Evolutionary conservation across 2,329 filamentous ascomycete species (phyloP), one percentile per base, ranked within the genome.

Genomic region (Aspergillus phoenicis): DNA sequence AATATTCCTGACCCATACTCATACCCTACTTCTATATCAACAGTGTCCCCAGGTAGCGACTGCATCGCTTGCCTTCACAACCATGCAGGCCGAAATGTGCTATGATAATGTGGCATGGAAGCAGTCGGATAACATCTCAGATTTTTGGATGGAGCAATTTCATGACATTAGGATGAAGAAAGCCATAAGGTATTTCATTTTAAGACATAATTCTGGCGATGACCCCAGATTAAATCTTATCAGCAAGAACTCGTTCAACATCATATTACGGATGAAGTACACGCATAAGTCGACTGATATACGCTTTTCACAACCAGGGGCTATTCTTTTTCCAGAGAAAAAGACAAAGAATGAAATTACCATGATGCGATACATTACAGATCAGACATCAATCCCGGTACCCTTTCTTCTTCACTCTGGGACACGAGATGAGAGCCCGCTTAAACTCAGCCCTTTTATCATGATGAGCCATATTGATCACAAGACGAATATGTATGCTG

Each of bases 391-490:
- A 2, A 48, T 48, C 3, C 45, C 11, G 2, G 22, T 48, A 7
- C 45, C 45, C 1, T 24, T 15, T 28, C 24, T 48, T 28, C 11
- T 48, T 5, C 15, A 48, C 13, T 24, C 22, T 28, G 45, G 45
- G 13, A n/a, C 11, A 2, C 4, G 7, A 5, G 22, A 48, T 20
- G 22, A 48, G 15, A 28, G 22, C 13, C 45, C 45, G 5, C 20
- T 24, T 11, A 3, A 11, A n/a, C 6, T 48, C 5, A 13, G 45
- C 4, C 45, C 45, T 2, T 48, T 48, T 8, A n/a, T 48, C 13
- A 28, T 48, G 17, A 48, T 48, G 73, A 70, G 72, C 15, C 76
- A 72, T 60, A 62, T 69, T 11, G 54, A 66, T 1, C 56, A 68
- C 57, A 38, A 41, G 5, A 54, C 57, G 5, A 62, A 20, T n/a